phyloP scores from a whole-genome alignment of 345 rosid genomes.

The Hevea brasiliensis region DNA sequence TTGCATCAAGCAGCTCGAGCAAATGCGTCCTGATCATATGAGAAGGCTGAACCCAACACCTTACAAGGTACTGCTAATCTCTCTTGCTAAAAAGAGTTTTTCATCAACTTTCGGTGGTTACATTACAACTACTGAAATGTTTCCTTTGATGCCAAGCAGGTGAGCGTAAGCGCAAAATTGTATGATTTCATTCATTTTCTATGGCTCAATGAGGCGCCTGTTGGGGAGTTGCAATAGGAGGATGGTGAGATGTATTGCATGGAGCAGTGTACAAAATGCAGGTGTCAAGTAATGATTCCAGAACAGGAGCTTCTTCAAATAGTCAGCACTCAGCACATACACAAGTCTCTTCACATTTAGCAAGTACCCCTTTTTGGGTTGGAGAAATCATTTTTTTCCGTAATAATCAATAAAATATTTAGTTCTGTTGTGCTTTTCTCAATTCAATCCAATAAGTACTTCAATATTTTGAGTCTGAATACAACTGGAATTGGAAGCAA shows the following conservation, averaged over 20 bases:
- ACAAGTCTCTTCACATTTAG: neutral
- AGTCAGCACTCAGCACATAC: constrained; percentile 2
- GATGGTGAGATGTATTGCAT: neutral
- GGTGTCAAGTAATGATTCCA: constrained; percentile 20
- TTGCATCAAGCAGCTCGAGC: constrained; percentile 80
- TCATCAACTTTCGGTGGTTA: neutral
- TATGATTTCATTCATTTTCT: constrained; percentile 93
- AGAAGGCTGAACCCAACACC: constrained; percentile 94
- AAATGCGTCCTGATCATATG: constrained; percentile 94
- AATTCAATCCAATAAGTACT: neutral
- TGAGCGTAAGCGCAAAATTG: constrained; percentile 78
- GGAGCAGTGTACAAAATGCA: constrained; percentile 21
- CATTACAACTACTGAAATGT: neutral
- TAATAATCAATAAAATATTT: neutral
- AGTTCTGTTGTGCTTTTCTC: neutral
- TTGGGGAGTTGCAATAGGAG: constrained; percentile 77
- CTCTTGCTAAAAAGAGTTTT: neutral
- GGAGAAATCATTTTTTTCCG: neutral
- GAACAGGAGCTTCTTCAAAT: constrained; percentile 17
- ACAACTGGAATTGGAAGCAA: neutral
- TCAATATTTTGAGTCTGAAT: neutral
- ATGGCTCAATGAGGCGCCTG: constrained; percentile 99
- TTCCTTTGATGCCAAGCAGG: constrained; percentile 39
- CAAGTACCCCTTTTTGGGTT: neutral
- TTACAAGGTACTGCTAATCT: constrained; percentile 56